These are phyloP conservation scores for Fraxinus quadrangulata DNA, from an alignment of 257 asterid species.

Conservation along the genomic window DNA sequence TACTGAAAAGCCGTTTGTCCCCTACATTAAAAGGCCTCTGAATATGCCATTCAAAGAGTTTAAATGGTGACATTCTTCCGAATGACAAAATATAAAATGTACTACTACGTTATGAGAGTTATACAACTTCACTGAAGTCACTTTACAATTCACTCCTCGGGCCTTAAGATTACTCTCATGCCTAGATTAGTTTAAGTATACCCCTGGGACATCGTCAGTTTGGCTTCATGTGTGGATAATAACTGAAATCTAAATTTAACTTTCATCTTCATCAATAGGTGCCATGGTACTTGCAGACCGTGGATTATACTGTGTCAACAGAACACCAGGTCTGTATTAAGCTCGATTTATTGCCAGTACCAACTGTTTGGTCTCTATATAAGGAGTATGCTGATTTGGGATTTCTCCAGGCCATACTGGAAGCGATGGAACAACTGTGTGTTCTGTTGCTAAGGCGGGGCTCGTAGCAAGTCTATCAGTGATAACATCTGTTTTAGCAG, in stretches of 20 bases:
- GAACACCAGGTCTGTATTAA: conserved; percentile 77
- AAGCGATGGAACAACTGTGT: conserved; percentile 99
- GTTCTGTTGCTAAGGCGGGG: conserved; percentile 99
- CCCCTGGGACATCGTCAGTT: not conserved
- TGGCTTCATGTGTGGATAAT: conserved; percentile 7
- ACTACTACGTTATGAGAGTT: not conserved
- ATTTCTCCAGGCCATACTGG: conserved; percentile 73
- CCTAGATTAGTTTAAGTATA: not conserved
- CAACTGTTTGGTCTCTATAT: conserved; percentile 24
- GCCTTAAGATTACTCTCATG: not conserved
- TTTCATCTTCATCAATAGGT: conserved; percentile 46
- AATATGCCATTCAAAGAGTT: conserved; percentile 16
- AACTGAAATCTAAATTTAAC: conserved; percentile 21
- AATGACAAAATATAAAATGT: not conserved
- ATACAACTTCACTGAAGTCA: not conserved
- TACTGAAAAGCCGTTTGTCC: not conserved
- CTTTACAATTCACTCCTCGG: not conserved
- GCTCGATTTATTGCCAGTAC: conserved; percentile 18
- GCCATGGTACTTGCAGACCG: conserved; percentile 99
- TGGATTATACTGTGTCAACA: conserved; percentile 92
- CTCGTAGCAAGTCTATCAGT: conserved; percentile 98
- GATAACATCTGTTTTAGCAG: conserved; percentile 93
- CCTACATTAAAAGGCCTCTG: conserved; percentile 15
- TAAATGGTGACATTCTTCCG: conserved; percentile 11
- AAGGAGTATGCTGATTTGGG: conserved; percentile 29